Evolutionary conservation across 2,329 filamentous ascomycete genomes (phyloP), one percentile per base, ranked within the genome.

Genomic region (Camptophora hylomeconis): DNA sequence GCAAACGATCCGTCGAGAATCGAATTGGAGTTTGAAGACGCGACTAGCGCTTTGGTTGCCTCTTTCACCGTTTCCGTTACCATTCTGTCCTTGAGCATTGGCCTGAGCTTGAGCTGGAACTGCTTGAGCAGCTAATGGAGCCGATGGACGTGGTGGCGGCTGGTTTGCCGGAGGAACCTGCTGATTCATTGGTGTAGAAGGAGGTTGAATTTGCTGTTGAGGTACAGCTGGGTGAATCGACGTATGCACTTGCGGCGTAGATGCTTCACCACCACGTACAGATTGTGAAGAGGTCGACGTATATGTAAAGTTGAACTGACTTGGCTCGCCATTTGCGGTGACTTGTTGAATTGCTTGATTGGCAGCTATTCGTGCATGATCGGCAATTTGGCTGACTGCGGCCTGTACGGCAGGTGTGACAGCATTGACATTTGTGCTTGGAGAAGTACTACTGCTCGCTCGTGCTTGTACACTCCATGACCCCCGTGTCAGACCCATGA

Each of bases 1-100:
- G 58, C 86, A 94, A 31, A 98, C 79, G 42, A 98, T 92, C 45
- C 86, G 75, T 13, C 84, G 71, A 1, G 84, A 81, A 50, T 98
- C 89, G 44, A 94, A 98, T 52, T 98, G 89, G 19, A 95, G 64
- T 56, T 98, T 98, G 63, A 95, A 98, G 3, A 98, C 80, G 14
- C 89, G 56, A 63, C 65, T 12, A 52, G 29, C 11, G 24, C 27
- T 26, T 15, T 20, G 22, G 6, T 32, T 28, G 21, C 28, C 48
- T 17, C 38, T 15, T 29, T 24, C 40, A 48, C 29, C 49, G 53
- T 24, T 48, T 52, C 17, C 45, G 47, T 17, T 52, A 44, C n/a
- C n/a, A n/a, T n/a, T n/a, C n/a, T n/a, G n/a, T n/a, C n/a, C n/a
- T n/a, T n/a, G n/a, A n/a, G n/a, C n/a, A n/a, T n/a, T n/a, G n/a